Evolutionary conservation across 2,329 filamentous ascomycete species (phyloP), one percentile per base, ranked within the genome.

Genomic region (Pestalotiopsis fici): DNA sequence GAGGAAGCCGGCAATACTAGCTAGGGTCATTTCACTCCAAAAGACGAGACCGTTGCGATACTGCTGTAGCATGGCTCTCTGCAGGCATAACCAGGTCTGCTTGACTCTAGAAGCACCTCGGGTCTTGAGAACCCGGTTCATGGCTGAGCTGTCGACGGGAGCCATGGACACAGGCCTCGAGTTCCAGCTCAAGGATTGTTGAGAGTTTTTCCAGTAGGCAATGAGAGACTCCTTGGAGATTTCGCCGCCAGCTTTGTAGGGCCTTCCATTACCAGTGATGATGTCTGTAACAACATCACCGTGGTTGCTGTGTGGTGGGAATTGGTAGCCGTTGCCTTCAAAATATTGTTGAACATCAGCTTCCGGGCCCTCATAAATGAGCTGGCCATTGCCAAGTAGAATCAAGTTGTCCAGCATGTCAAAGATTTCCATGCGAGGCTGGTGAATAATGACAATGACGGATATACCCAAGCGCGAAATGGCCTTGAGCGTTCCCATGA

Each of bases 241-340:
- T 50, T 86, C 82, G 4, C 83, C 83, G 0, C 72, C 73, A 3
- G 68, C 71, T 69, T 86, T 86, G 75, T 88, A 88, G 13, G 79
- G 73, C 15, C 81, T 77, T 0, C 87, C 86, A 69, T 88, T 86
- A 3, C 87, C 87, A 0, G 86, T 87, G 71, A 89, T 85, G 69
- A 90, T 89, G 65, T 90, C 87, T n/a, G 87, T 87, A 27, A 90
- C 81, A 1, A 86, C 79, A 69, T 90, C 88, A 9, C 85, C 87
- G 5, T 82, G 83, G 69, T 90, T 90, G 57, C 79, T 80, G 66
- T 84, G 79, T 18, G 75, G 68, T 0, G 83, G 83, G 67, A 90
- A 87, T 0, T 74, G 71, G 74, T 85, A 89, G 2, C 87, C 87
- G 13, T 86, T 75, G 39, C 77, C 72, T 71, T 87, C 81, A 66